Evolutionary conservation across 2,329 filamentous ascomycete genomes (phyloP).

Genomic region (Didymella sp.): DNA sequence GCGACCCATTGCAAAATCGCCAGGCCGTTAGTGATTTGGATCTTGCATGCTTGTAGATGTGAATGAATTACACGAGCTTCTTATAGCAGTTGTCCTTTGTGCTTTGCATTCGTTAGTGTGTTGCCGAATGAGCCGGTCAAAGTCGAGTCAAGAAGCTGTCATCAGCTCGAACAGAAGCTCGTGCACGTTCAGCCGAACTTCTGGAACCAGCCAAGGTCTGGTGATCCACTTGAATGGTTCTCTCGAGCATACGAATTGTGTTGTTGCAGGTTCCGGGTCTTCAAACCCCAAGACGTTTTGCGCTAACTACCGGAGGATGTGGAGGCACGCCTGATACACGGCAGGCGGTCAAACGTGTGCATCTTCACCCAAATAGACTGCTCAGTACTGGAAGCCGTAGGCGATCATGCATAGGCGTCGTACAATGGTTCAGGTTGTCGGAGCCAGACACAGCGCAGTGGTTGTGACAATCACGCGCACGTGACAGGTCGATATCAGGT

Average conservation of each 20-base stretch:
- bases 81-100: neutral
- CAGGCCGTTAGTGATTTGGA: neutral
- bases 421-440: neutral
- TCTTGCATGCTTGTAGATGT: neutral
- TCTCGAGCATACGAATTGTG: conserved; percentile 2
- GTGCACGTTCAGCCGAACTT: conserved; percentile 10
- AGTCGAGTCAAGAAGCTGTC: neutral
- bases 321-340: conserved; percentile 18
- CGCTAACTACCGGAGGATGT: conserved; percentile 14
- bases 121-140: neutral
- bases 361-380: neutral
- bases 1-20: neutral
- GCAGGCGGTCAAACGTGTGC: conserved; percentile 22
- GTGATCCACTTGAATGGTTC: conserved; percentile 10
- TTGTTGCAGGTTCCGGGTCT: conserved; percentile 16
- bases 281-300: conserved; percentile 34
- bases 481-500: neutral
- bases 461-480: neutral
- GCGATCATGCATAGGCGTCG: conserved; percentile 4
- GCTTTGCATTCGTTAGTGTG: neutral
- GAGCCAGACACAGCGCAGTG: neutral
- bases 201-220: conserved; percentile 20
- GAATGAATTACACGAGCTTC: neutral
- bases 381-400: neutral
- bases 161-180: neutral